phyloP scores from a whole-genome alignment of 495 filamentous ascomycete species.

The Ascodesmis nigricans region DNA sequence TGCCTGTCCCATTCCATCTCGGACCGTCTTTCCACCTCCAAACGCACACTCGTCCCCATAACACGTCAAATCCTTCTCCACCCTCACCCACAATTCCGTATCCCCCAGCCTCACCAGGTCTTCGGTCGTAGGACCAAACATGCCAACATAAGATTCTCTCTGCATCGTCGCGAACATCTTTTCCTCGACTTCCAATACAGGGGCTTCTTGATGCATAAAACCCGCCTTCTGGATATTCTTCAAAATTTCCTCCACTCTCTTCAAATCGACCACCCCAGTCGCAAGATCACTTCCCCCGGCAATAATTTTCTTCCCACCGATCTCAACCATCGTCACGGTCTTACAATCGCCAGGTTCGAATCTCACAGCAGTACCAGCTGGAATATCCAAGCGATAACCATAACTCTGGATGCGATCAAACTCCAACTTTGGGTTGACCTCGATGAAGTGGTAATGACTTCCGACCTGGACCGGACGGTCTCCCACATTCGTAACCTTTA shows the following conservation, averaged over 20 bases:
- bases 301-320: slow-evolving; percentile 64
- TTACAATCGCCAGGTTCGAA: slow-evolving; percentile 90
- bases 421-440: slow-evolving; percentile 71
- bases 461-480: slow-evolving; percentile 64
- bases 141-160: slow-evolving; percentile 50
- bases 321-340: slow-evolving; percentile 83
- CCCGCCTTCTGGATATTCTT: slow-evolving; percentile 41
- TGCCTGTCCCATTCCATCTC: slow-evolving; percentile 94
- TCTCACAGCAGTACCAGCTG: slow-evolving; percentile 77
- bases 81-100: slow-evolving; percentile 78
- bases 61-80: slow-evolving; percentile 65
- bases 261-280: slow-evolving; percentile 42
- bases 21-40: slow-evolving; percentile 81
- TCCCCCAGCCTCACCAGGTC: slow-evolving; percentile 61
- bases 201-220: slow-evolving; percentile 51
- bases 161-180: slow-evolving; percentile 44
- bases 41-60: slow-evolving; percentile 94
- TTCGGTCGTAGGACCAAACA: slow-evolving; percentile 86
- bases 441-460: slow-evolving; percentile 91
- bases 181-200: slow-evolving; percentile 27
- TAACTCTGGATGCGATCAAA: slow-evolving; percentile 77
- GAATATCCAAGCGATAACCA: slow-evolving; percentile 71
- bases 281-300: slow-evolving; percentile 66
- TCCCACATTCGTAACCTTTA: slow-evolving; percentile 66
- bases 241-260: slow-evolving; percentile 40